These are phyloP conservation scores for Aspergillus carlsbadensis DNA, from an alignment of 495 filamentous ascomycete genomes.

Conservation along the genomic window DNA sequence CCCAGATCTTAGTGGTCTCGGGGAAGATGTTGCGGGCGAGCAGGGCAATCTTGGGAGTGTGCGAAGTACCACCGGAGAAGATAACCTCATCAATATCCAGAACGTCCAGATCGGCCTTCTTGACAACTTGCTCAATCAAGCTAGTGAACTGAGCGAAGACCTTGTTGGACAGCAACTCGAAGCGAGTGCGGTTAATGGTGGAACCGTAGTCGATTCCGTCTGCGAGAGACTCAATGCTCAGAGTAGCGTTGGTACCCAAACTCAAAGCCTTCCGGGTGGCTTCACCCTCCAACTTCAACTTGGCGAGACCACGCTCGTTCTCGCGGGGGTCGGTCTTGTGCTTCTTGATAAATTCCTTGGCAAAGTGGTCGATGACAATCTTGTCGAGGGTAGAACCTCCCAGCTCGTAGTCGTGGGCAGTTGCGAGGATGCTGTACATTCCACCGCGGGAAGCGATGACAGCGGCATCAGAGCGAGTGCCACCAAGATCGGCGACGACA, in stretches of 20 bases:
- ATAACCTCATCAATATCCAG: slow-evolving; percentile 94
- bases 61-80: slow-evolving; percentile 85
- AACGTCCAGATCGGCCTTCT: slow-evolving; percentile 89
- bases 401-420: slow-evolving; percentile 91
- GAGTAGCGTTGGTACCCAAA: slow-evolving; percentile 79
- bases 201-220: slow-evolving; percentile 88
- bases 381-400: slow-evolving; percentile 80
- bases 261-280: slow-evolving; percentile 85
- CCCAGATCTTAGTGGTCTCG: slow-evolving; percentile 70
- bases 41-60: slow-evolving; percentile 88
- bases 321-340: slow-evolving; percentile 83
- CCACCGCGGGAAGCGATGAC: slow-evolving; percentile 88
- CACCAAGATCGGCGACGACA: slow-evolving; percentile 91
- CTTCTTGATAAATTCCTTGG: slow-evolving; percentile 98
- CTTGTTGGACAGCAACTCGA: slow-evolving; percentile 82
- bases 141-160: slow-evolving; percentile 84
- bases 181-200: slow-evolving; percentile 89
- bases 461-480: slow-evolving; percentile 87
- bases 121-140: slow-evolving; percentile 77
- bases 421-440: slow-evolving; percentile 94
- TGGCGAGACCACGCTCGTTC: slow-evolving; percentile 77
- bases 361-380: slow-evolving; percentile 90
- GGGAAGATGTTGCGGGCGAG: slow-evolving; percentile 79
- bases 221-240: slow-evolving; percentile 84
- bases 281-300: slow-evolving; percentile 90